These are phyloP conservation scores for Sordariomycetes sp. DNA, from an alignment of 2,329 filamentous ascomycete species.

Conservation along the genomic window DNA sequence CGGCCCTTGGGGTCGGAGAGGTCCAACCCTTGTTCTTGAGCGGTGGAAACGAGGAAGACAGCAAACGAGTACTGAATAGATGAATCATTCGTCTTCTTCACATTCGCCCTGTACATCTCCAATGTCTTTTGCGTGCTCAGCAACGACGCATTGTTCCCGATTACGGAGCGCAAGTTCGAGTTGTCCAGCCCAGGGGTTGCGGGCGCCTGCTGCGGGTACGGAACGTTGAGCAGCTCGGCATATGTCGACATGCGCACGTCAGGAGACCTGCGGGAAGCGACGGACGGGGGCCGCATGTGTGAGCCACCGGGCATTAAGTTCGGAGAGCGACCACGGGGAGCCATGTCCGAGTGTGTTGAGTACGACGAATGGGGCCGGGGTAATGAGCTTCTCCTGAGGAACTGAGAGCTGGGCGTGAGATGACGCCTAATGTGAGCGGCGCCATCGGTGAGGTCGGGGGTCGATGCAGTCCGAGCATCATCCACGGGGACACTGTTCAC, in stretches of 20 bases:
- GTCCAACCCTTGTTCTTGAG: constrained; percentile 64
- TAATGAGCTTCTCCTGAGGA: constrained; percentile 47
- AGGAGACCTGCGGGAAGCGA: constrained; percentile 44
- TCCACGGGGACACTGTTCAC: constrained; percentile 33
- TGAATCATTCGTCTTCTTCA: constrained; percentile 91
- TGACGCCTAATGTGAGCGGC: constrained; percentile 47
- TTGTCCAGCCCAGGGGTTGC: constrained; percentile 69
- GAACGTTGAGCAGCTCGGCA: constrained; percentile 53
- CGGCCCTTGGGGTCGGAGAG: constrained; percentile 34
- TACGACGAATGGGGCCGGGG: constrained; percentile 68
- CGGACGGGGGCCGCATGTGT: constrained; percentile 37
- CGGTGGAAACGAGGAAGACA: constrained; percentile 83
- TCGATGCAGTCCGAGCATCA: constrained; percentile 35
- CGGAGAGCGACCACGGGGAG: constrained; percentile 53
- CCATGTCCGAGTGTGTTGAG: constrained; percentile 63
- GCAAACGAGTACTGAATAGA: constrained; percentile 95
- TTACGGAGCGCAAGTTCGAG: constrained; percentile 63
- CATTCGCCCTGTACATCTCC: constrained; percentile 94
- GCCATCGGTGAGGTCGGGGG: constrained; percentile 41
- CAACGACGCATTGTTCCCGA: constrained; percentile 85
- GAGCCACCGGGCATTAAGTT: constrained; percentile 30
- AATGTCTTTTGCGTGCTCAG: constrained; percentile 88
- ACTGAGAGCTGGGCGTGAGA: constrained; percentile 48
- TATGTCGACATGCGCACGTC: constrained; percentile 45
- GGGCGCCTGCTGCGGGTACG: constrained; percentile 70